Conservation (phyloP, 345 rosid species). For the Rubroshorea leprosula region DNA sequence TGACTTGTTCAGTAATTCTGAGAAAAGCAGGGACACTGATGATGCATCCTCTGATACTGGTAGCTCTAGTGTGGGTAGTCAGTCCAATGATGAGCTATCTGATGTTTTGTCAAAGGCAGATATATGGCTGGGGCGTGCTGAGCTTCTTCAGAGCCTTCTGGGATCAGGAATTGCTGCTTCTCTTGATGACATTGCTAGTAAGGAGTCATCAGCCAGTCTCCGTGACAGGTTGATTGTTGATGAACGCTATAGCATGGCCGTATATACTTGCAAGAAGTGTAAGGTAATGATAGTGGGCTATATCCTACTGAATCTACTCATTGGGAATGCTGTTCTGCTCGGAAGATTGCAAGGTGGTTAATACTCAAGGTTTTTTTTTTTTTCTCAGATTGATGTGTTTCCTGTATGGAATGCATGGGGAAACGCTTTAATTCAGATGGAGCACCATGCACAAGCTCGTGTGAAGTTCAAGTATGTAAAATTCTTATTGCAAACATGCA, state of each 20-base stretch:
- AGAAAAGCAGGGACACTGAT: conserved; percentile 72
- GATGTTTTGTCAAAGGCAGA: conserved; percentile 65
- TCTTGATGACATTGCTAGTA: conserved; percentile 87
- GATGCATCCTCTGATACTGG: conserved; percentile 92
- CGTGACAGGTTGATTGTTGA: conserved; percentile 86
- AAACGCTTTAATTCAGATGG: conserved; percentile 91
- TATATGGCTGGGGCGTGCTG: conserved; percentile 85
- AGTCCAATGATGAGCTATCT: conserved; percentile 69
- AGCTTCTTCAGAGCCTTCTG: conserved; percentile 91
- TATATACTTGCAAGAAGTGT: conserved; percentile 92
- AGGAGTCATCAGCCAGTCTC: conserved; percentile 68
- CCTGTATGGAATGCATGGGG: conserved; percentile 99
- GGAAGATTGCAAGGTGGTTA: conserved; percentile 18
- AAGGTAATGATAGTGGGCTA: conserved; percentile 67
- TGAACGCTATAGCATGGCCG: conserved; percentile 97
- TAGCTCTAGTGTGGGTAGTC: conserved; percentile 83
- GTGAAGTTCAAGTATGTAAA: conserved; percentile 81
- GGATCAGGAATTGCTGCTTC: conserved; percentile 96
- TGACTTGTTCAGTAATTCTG: conserved; percentile 50
- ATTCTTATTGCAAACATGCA: too few species aligned
- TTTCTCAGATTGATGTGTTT: conserved; percentile 78
- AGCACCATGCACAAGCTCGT: conserved; percentile 87
- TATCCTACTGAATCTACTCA: conserved; percentile 16
- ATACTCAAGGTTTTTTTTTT: conserved; percentile 7
- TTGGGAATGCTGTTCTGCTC: conserved; percentile 14